These are phyloP conservation scores for Trypanosoma melophagium DNA, from an alignment of 208 protist genomes.

Conservation along the genomic window DNA sequence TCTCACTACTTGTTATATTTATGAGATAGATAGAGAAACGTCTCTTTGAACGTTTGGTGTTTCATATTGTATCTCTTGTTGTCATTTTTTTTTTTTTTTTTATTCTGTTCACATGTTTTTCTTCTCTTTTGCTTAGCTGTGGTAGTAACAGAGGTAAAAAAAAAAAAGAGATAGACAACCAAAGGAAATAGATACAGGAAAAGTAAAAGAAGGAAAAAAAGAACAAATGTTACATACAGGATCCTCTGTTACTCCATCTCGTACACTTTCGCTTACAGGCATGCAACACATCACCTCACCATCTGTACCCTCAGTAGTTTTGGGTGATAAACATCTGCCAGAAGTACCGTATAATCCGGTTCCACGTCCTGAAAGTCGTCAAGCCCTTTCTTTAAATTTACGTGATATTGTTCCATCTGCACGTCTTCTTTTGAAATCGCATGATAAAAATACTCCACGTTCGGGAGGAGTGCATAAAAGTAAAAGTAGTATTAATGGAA, in stretches of 20 bases:
- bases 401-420: conserved; percentile 57
- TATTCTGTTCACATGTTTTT: not conserved
- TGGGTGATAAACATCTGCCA: conserved; percentile 20
- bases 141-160: too few relatives aligned
- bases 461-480: conserved; percentile 4
- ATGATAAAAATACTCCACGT: not conserved
- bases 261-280: conserved; percentile 45
- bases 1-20: too few relatives aligned
- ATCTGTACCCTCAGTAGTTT: conserved; percentile 38
- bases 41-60: conserved; percentile 1
- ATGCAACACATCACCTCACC: conserved; percentile 58
- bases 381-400: conserved; percentile 25
- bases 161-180: not conserved
- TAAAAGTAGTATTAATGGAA: conserved; percentile 3
- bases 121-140: too few relatives aligned
- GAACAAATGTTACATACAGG: conserved; percentile 10
- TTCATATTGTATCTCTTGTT: conserved; percentile 7
- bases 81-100: conserved; percentile 18
- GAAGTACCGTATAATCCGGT: conserved; percentile 21
- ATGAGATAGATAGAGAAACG: too few relatives aligned
- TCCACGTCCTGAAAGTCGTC: not conserved
- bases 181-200: too few relatives aligned
- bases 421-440: conserved; percentile 30
- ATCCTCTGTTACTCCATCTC: not conserved
- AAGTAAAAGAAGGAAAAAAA: not conserved